These are phyloP conservation scores for Rugonectria rugulosa DNA, from an alignment of 2,329 filamentous ascomycete species.

Conservation along the genomic window DNA sequence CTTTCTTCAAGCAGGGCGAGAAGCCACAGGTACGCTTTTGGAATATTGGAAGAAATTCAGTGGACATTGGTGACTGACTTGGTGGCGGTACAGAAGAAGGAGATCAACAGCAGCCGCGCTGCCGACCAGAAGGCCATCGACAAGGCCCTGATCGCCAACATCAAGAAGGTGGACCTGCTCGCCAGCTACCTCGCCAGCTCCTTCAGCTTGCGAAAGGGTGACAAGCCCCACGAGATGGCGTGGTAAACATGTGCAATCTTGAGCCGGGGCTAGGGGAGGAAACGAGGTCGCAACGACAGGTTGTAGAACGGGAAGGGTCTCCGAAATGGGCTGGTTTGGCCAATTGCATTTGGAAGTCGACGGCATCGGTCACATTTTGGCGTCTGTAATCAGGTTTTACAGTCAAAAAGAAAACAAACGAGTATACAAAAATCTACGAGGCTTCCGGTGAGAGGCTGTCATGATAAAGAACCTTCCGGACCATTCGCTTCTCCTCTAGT, in stretches of 20 bases:
- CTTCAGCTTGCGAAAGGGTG: slow-evolving; percentile 99
- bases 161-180: slow-evolving; percentile 98
- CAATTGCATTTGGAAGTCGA: slow-evolving; percentile 72
- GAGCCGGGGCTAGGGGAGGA: slow-evolving; percentile 38
- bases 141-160: slow-evolving; percentile 91
- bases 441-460: slow-evolving; percentile 45
- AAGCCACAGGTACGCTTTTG: slow-evolving; percentile 82
- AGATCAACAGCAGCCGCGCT: slow-evolving; percentile 87
- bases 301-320: slow-evolving; percentile 56
- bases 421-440: slow-evolving; percentile 49
- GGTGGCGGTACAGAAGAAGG: slow-evolving; percentile 81
- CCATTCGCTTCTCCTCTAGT: slow-evolving; percentile 22
- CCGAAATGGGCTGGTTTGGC: slow-evolving; percentile 65
- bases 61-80: slow-evolving; percentile 32
- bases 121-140: slow-evolving; percentile 99
- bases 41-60: slow-evolving; percentile 6
- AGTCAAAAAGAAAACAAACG: slow-evolving; percentile 60
- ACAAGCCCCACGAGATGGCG: slow-evolving; percentile 99
- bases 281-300: slow-evolving; percentile 45
- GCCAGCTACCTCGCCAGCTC: slow-evolving; percentile 91
- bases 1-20: slow-evolving; percentile 99
- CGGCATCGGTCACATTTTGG: slow-evolving; percentile 71
- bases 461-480: slow-evolving; percentile 41
- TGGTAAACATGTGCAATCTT: slow-evolving; percentile 72
- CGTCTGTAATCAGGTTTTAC: slow-evolving; percentile 73